Base-by-base conservation (phyloP, 1,284 basidiomycete genomes). In the Trichosporon inkin region DNA sequence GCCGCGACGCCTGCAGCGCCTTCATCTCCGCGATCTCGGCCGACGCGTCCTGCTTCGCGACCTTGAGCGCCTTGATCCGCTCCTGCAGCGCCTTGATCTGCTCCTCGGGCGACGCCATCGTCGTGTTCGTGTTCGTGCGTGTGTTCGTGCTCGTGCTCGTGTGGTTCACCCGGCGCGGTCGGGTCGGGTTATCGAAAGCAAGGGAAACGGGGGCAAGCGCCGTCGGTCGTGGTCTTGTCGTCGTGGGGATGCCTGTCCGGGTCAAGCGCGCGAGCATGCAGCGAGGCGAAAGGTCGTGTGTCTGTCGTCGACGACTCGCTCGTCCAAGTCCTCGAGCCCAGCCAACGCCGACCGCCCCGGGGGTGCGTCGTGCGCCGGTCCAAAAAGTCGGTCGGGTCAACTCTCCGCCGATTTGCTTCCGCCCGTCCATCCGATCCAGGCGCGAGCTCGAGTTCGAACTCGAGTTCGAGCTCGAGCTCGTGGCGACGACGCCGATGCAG, bases 21-120 rank as follows among this genome's bases (percentile, higher is more conserved):
- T 75, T 75, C 73, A 80, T 77, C 63, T 76, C 71, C 34, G 73
- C 73, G 17, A 79, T 69, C 61, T 78, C 72, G 20, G 66, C 63
- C n/a, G 70, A 65, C 35, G 75, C 75, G 60, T 78, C 76, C 60
- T 75, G 65, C 63, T 75, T 76, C 55, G 68, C 62, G 32, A 75
- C 60, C 63, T 78, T 79, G 54, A 80, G 70, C 58, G 71, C 62
- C 56, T 74, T 75, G 67, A 79, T 78, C 37, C 63, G 62, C 24
- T 62, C 60, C 55, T 77, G 76, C 24, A 79, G 73, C 39, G 64
- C 68, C n/a, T 67, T 59, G 63, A 80, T 77, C 32, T 68, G 66
- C 41, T 70, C 72, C 44, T 67, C 56, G 56, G 72, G 57, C 14
- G 54, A 24, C 16, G 56, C 35, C 57, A 61, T 61, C 47, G 32